Conservation (phyloP, 2,329 filamentous ascomycete genomes). For the Fonsecaea nubica region DNA sequence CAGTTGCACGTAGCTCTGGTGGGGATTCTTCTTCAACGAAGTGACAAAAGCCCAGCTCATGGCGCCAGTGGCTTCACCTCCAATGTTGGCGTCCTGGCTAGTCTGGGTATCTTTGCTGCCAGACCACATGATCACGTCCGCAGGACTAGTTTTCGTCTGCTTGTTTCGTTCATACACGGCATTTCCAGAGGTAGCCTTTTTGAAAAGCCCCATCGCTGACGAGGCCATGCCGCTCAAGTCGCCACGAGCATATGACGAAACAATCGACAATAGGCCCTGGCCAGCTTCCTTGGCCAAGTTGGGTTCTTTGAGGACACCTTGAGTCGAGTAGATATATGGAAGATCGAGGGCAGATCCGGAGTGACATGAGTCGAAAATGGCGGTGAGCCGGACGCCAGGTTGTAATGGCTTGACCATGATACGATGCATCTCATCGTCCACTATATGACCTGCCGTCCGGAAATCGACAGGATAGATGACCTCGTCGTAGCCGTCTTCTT, state of each 20-base stretch:
- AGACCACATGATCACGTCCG: constrained; percentile 97
- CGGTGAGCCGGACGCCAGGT: constrained; percentile 78
- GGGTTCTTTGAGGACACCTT: constrained; percentile 72
- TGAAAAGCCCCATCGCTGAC: constrained; percentile 82
- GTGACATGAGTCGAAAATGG: constrained; percentile 73
- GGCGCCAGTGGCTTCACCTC: constrained; percentile 87
- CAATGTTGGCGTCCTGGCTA: constrained; percentile 89
- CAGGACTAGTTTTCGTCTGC: constrained; percentile 88
- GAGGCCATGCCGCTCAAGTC: constrained; percentile 82
- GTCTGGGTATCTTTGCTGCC: constrained; percentile 96
- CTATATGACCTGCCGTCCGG: constrained; percentile 71
- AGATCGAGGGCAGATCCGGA: constrained; percentile 71
- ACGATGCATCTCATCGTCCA: constrained; percentile 79
- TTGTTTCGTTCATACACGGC: constrained; percentile 79
- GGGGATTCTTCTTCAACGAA: constrained; percentile 86
- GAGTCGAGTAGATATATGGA: constrained; percentile 71
- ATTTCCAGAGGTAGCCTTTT: constrained; percentile 82
- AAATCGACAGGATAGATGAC: constrained; percentile 81
- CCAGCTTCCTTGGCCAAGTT: constrained; percentile 72
- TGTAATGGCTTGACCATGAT: constrained; percentile 78
- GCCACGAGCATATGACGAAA: constrained; percentile 80
- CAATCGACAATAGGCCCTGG: constrained; percentile 68
- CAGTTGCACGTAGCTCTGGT: constrained; percentile 94
- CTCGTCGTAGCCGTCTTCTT: constrained; percentile 78
- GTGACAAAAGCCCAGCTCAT: constrained; percentile 98